These are phyloP conservation scores for Ziziphus jujuba DNA, from an alignment of 306 rosid genomes.

Conservation along the genomic window DNA sequence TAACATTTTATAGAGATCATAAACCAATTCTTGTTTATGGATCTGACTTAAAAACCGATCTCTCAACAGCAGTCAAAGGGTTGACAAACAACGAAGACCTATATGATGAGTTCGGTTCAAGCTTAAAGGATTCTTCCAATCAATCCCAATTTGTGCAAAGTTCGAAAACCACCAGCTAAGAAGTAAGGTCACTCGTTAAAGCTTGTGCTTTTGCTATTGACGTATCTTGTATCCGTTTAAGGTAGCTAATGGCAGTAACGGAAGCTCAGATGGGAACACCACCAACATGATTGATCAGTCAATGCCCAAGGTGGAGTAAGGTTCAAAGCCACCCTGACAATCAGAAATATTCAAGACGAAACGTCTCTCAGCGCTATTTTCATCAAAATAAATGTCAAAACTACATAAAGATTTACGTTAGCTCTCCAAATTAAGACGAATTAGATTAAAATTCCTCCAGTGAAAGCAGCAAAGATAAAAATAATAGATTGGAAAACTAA, in stretches of 20 bases:
- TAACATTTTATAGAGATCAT: too few species aligned
- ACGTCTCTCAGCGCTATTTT: slow-evolving; percentile 5
- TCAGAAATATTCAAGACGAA: slow-evolving; percentile 25
- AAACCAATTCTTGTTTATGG: too few species aligned
- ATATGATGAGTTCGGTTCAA: slow-evolving; percentile 6
- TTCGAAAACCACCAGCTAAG: background rate
- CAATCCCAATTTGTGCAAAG: background rate
- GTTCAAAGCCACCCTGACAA: slow-evolving; percentile 47
- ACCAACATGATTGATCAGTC: slow-evolving; percentile 32
- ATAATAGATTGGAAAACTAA: background rate
- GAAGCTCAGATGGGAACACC: slow-evolving; percentile 21
- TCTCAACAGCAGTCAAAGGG: background rate
- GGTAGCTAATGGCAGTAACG: slow-evolving; percentile 9
- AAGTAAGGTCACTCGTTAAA: background rate
- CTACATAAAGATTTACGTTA: background rate
- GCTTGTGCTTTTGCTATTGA: slow-evolving; percentile 6
- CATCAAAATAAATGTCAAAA: background rate
- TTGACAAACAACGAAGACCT: background rate
- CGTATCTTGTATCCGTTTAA: slow-evolving; percentile 9
- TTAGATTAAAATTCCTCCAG: background rate
- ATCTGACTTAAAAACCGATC: background rate
- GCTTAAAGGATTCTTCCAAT: background rate
- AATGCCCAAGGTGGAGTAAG: slow-evolving; percentile 48
- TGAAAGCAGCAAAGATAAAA: background rate
- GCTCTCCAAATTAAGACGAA: slow-evolving; percentile 1